A percentile compares a stretch with the other conserved stretches of the same genome.
phyloP scores from a whole-genome alignment of 306 rosid species.

The Rosa multiflora region DNA sequence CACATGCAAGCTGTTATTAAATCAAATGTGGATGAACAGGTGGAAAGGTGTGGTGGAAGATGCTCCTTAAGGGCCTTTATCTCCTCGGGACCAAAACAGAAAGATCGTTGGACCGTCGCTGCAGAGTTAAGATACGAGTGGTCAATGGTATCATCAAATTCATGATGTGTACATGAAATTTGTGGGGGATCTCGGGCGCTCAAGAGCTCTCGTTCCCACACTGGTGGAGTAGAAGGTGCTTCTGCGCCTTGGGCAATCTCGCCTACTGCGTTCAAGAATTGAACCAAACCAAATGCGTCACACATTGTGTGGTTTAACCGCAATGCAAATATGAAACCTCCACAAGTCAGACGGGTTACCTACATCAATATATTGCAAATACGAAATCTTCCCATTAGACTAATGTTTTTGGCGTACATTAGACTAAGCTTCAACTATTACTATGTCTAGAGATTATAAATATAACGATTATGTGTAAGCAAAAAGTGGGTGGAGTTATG shows the following conservation, averaged over 20 bases:
- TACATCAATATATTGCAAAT: neutral
- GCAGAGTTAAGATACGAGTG: neutral
- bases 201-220: constrained; percentile 35
- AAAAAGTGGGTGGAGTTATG: too few relatives aligned
- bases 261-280: constrained; percentile 24
- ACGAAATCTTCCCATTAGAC: too few relatives aligned
- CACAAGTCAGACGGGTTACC: constrained; percentile 31
- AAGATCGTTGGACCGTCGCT: constrained; percentile 9
- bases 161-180: constrained; percentile 12
- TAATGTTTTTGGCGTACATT: too few relatives aligned
- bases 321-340: constrained; percentile 30
- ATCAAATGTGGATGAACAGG: constrained; percentile 23
- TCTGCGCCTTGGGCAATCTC: constrained; percentile 24
- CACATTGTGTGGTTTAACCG: constrained; percentile 31
- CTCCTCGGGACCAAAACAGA: constrained; percentile 25
- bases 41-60: constrained; percentile 21
- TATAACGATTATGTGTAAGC: too few relatives aligned
- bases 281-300: constrained; percentile 17
- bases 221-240: constrained; percentile 13
- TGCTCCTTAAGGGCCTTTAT: constrained; percentile 6
- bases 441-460: too few relatives aligned
- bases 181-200: constrained; percentile 28
- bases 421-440: too few relatives aligned
- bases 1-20: constrained; percentile 33
- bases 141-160: constrained; percentile 18